Evolutionary conservation across 2,329 filamentous ascomycete species (phyloP), one percentile per base, ranked within the genome.

Genomic region (Tolypocladium paradoxum): DNA sequence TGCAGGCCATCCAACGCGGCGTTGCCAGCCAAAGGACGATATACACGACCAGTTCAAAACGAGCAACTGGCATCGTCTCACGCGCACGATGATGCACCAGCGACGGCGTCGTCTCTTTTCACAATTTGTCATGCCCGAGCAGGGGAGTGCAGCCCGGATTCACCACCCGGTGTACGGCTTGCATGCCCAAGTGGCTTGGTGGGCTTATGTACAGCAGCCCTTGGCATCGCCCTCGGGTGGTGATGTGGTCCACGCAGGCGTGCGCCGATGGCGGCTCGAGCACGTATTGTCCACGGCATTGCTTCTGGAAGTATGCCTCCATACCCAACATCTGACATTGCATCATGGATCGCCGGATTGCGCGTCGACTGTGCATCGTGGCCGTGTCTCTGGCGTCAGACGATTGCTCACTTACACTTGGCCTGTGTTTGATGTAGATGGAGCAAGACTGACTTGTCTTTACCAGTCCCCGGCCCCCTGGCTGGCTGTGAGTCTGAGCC

Each of bases 301-400:
- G 45, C 51, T 48, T 52, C 36, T 49, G 51, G 51, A 52, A 52
- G 51, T 12, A 37, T 22, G 35, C 20, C 45, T 40, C 29, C 6
- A 16, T 24, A 18, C 9, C 7, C 35, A 52, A 16, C 22, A 20
- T 14, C 45, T 31, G 40, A 35, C 33, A 29, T 8, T 11, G 43
- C 33, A 22, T 34, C 29, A 14, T 2, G 27, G 11, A 20, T 47
- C 43, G 43, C 43, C 18, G 18, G 27, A 14, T 33, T 47, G 27
- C 18, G 18, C 18, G n/a, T 12, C 16, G 11, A 20, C 18, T 14
- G 27, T 31, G 27, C 18, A 6, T 33, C 43, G 43, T 31, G 43
- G 27, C 43, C 18, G 11, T n/a, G 29, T 20, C 43, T 24, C 22
- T 43, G 38, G 20, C 38, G 20, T 43, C 12, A 6, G 20, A 18